Evolutionary conservation across 2,329 filamentous ascomycete species (phyloP), one percentile per base, ranked within the genome.

Genomic region (Exutisphaerella laricina): DNA sequence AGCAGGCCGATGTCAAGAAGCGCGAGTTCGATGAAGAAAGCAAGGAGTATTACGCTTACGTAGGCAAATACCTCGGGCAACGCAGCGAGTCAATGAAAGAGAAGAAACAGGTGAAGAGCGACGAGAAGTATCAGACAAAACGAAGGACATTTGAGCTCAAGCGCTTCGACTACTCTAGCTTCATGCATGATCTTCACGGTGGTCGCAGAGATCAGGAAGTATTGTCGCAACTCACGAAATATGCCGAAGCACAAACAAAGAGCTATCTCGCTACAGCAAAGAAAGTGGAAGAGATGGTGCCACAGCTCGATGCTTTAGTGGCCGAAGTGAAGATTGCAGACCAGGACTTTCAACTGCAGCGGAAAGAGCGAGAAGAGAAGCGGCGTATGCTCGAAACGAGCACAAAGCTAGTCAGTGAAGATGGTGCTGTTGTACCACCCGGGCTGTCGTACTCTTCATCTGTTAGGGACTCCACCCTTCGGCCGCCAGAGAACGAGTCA

Each of bases 131-230:
- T 61, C 90, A 97, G 64, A 81, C 77, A 33, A 97, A 97, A 70
- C 80, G 89, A 53, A 82, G 87, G 32, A 95, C 88, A 55, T 98
- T 98, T 59, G 92, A 98, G 70, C 75, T 98, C 44, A 96, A 94
- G 70, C 83, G 94, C 7, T 98, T 98, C 59, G 94, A 98, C 66
- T 98, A 98, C 64, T 97, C 90, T 3, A 95, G 88, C 10, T 98
- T 97, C 61, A 94, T 98, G 86, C 90, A 97, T 59, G 92, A 98
- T 70, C 74, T 98, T n/a, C 92, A 97, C 51, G 92, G 92, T 21
- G 92, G 92, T n/a, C 83, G 92, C 50, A 98, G 97, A 64, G 92
- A 98, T 58, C 92, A 97, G 60, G 92, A 98, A 63, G 86, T 98
- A 4, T 68, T 98, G 21, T 97, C 90, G 1, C 86, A 96, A 61